Conservation (phyloP, 2,329 filamentous ascomycete genomes). For the Pseudogymnoascus destructans region DNA sequence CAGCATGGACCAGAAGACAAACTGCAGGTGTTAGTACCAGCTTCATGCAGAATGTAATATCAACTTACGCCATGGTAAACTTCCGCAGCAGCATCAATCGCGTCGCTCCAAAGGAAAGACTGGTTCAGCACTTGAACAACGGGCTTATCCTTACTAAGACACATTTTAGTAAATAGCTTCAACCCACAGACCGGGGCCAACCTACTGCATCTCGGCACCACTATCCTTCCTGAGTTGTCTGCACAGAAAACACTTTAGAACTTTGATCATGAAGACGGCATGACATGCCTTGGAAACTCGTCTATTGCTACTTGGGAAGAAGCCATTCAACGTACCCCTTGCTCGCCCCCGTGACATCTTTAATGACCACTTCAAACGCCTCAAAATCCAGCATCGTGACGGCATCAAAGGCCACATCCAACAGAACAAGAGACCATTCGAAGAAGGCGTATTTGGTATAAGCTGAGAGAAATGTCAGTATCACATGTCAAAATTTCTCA, state of each 20-base stretch:
- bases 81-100: slow-evolving; percentile 73
- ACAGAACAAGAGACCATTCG: slow-evolving; percentile 88
- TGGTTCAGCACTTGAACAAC: slow-evolving; percentile 56
- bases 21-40: slow-evolving; percentile 36
- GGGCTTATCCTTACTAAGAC: slow-evolving; percentile 58
- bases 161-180: slow-evolving; percentile 23
- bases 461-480: slow-evolving; percentile 39
- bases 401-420: slow-evolving; percentile 93
- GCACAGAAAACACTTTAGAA: slow-evolving; percentile 26
- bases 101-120: slow-evolving; percentile 59
- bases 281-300: slow-evolving; percentile 26
- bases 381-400: slow-evolving; percentile 87
- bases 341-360: slow-evolving; percentile 77
- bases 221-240: slow-evolving; percentile 33
- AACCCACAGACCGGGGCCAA: slow-evolving; percentile 19
- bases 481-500: slow-evolving; percentile 9
- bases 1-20: slow-evolving; percentile 89
- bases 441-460: slow-evolving; percentile 98
- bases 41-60: not conserved
- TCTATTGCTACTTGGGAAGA: slow-evolving; percentile 75
- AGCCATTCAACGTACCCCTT: slow-evolving; percentile 98
- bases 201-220: slow-evolving; percentile 62
- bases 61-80: slow-evolving; percentile 73
- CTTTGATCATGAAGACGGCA: slow-evolving; percentile 18
- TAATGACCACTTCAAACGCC: slow-evolving; percentile 74